Conservation (phyloP, 2,329 filamentous ascomycete genomes). For the Trichoderma endophyticum region DNA sequence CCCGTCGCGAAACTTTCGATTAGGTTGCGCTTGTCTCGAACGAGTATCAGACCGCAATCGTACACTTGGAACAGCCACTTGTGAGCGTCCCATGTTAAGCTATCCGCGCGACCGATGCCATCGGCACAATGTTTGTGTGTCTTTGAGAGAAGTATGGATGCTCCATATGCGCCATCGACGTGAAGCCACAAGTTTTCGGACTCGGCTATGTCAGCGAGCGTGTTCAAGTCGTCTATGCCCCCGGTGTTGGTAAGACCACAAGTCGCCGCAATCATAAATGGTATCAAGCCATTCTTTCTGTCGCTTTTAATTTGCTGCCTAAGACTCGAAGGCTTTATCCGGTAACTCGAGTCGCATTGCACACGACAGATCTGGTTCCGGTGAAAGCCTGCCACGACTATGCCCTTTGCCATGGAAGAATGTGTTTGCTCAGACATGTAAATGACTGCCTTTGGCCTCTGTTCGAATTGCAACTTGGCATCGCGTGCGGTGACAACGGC, state of each 20-base stretch:
- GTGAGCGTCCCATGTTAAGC: conserved; percentile 29
- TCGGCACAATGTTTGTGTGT: conserved; percentile 14
- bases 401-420: conserved; percentile 21
- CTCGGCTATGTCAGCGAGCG: conserved; percentile 15
- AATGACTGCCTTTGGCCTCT: conserved; percentile 18
- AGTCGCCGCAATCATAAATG: conserved; percentile 21
- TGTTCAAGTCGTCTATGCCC: conserved; percentile 19
- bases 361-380: conserved; percentile 17
- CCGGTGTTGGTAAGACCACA: conserved; percentile 23
- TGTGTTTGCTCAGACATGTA: conserved; percentile 24
- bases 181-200: conserved; percentile 25
- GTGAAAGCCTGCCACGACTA: conserved; percentile 19
- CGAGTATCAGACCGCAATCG: conserved; percentile 25
- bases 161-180: conserved; percentile 27
- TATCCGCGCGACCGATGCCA: conserved; percentile 24
- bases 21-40: conserved; percentile 22
- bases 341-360: conserved; percentile 11
- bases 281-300: conserved; percentile 14
- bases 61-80: conserved; percentile 31
- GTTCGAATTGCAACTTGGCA: conserved; percentile 8
- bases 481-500: conserved; percentile 25
- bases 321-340: conserved; percentile 7
- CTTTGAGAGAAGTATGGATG: conserved; percentile 23
- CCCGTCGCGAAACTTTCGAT: conserved; percentile 26
- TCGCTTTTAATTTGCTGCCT: conserved; percentile 14